A percentile compares a stretch with the other conserved stretches of the same genome.
phyloP scores from a whole-genome alignment of 2,329 filamentous ascomycete genomes.

The Venturia pyrina region DNA sequence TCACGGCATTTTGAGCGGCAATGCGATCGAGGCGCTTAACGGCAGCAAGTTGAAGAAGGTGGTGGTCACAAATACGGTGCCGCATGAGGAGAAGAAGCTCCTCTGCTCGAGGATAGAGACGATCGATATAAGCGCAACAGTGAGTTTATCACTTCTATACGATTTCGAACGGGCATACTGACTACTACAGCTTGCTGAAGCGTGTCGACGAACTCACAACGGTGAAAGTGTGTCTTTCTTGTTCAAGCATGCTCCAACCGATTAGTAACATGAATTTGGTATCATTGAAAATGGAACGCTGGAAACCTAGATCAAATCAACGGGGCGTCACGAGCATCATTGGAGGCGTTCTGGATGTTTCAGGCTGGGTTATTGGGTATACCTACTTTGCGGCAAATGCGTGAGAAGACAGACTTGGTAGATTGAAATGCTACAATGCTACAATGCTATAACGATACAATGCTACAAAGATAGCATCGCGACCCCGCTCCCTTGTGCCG shows the following conservation, averaged over 20 bases:
- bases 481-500: not conserved
- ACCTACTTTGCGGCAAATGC: conserved; percentile 1
- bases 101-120: conserved; percentile 72
- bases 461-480: not conserved
- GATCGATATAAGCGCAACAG: conserved; percentile 81
- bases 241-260: conserved; percentile 45
- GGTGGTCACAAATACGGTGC: conserved; percentile 86
- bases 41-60: conserved; percentile 64
- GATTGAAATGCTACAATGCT: not conserved
- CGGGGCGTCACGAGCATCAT: not conserved
- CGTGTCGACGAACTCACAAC: conserved; percentile 63
- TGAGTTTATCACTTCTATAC: conserved; percentile 22
- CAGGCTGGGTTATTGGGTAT: not conserved
- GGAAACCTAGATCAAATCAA: not conserved
- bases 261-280: not conserved
- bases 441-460: not conserved
- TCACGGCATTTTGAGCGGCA: conserved; percentile 81
- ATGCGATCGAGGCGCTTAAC: conserved; percentile 79
- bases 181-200: conserved; percentile 48
- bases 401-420: not conserved
- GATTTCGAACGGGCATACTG: not conserved
- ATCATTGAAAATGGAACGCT: not conserved
- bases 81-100: conserved; percentile 69
- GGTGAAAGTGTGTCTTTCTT: conserved; percentile 60
- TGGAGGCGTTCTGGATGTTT: not conserved